Evolutionary conservation across 73 alveolate species (phyloP), one percentile per base, ranked within the genome.

Genomic region (Stentor coeruleus): DNA sequence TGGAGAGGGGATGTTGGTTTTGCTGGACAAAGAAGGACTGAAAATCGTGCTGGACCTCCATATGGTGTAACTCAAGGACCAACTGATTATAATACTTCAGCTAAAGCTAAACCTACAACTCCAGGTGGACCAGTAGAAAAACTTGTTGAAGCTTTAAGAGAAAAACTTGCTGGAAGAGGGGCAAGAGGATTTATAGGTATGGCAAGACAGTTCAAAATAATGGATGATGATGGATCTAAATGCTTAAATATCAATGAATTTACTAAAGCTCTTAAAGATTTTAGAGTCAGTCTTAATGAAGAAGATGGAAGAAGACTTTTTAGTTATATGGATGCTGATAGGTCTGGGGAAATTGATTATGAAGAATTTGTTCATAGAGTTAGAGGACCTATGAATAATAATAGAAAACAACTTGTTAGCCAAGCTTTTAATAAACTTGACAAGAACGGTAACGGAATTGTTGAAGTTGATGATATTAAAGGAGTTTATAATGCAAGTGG

Each of bases 141-240:
- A n/a, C n/a, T n/a, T n/a, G 59, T 89, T n/a, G 72, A 89, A 3
- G 35, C 77, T 39, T 89, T 91, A 84, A 91, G 94, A 80, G 91
- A 89, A 72, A 91, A 88, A 86, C 82, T 93, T 55, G 85, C 85
- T 85, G 33, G 90, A 2, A 85, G 98, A 81, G 98, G 98, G 11
- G 93, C 96, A 11, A 81, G 98, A 74, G 96, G 98, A 59, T 92
- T 94, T 77, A 92, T 92, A 84, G 93, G 98, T 49, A 81, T 94
- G 84, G 84, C 91, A 77, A 86, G 93, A 76, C 94, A 93, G 38
- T 94, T 92, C 84, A 83, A 81, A 82, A 87, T 94, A 38, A 87
- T 92, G 88, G 98, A 94, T 81, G 98, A 94, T 39, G 97, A 94
- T 83, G 93, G 93, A 49, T 81, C 89, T 74, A 87, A 91, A 82